phyloP scores from a whole-genome alignment of 2,329 filamentous ascomycete genomes.

The Phialophora expanda region DNA sequence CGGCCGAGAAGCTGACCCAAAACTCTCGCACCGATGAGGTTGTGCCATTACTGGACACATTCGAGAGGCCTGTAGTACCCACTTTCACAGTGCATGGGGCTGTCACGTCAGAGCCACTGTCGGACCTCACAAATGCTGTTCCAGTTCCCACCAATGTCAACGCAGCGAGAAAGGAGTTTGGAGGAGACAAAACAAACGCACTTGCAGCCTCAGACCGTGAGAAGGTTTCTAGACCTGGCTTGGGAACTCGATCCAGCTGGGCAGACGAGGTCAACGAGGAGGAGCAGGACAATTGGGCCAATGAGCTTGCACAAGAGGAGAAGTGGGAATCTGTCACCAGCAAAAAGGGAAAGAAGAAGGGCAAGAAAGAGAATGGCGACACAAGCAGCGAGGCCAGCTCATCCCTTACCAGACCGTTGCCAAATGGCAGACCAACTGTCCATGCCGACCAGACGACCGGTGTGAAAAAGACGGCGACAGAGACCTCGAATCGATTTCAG shows the following conservation, averaged over 20 bases:
- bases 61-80: constrained; percentile 41
- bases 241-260: constrained; percentile 48
- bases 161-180: constrained; percentile 29
- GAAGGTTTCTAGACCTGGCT: constrained; percentile 26
- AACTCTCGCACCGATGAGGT: constrained; percentile 35
- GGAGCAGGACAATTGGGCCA: constrained; percentile 64
- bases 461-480: constrained; percentile 15
- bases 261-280: constrained; percentile 60
- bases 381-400: constrained; percentile 53
- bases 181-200: constrained; percentile 27
- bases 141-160: constrained; percentile 21
- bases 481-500: constrained; percentile 36
- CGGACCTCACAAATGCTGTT: constrained; percentile 21
- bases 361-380: constrained; percentile 46
- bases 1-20: constrained; percentile 34
- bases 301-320: constrained; percentile 54
- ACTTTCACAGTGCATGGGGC: constrained; percentile 22
- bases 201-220: constrained; percentile 32
- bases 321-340: constrained; percentile 67
- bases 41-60: constrained; percentile 51
- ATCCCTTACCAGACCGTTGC: constrained; percentile 20
- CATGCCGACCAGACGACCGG: constrained; percentile 32
- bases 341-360: constrained; percentile 62
- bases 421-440: constrained; percentile 14
- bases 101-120: constrained; percentile 30